Evolutionary conservation across 441 rosid species (phyloP).

Genomic region (Geranium incanum): DNA sequence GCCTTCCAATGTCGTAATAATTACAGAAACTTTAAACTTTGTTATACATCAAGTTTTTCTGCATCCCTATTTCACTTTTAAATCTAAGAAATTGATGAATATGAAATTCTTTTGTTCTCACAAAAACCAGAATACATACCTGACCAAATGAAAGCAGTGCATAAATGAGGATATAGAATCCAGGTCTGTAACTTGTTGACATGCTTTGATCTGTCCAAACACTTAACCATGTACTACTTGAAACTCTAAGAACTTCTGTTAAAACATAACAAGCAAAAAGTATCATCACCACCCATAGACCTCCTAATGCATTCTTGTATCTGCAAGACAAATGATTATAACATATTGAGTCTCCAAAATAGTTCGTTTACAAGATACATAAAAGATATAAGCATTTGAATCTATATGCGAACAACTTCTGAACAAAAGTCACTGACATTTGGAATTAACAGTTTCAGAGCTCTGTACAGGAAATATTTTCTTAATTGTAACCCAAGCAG

Average conservation of each 20-base stretch:
- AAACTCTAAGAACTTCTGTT: constrained; percentile 79
- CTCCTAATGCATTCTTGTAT: constrained; percentile 95
- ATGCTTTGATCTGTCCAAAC: constrained; percentile 82
- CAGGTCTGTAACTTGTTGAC: constrained; percentile 49
- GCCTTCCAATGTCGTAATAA: neutral
- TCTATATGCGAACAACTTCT: neutral
- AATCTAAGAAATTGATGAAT: too few relatives aligned
- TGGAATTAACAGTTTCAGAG: neutral
- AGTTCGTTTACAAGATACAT: neutral
- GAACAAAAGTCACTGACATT: neutral
- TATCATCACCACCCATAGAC: constrained; percentile 74
- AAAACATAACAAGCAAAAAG: constrained; percentile 67
- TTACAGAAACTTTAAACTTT: neutral
- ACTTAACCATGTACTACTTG: constrained; percentile 99
- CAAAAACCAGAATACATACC: constrained; percentile 39
- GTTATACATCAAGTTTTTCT: too few relatives aligned
- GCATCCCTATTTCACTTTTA: too few relatives aligned
- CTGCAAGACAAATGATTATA: constrained; percentile 32
- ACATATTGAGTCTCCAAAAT: constrained; percentile 6
- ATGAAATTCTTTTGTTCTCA: neutral
- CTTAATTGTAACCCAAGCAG: neutral
- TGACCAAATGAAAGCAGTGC: constrained; percentile 73
- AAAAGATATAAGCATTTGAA: neutral
- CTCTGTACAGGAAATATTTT: neutral
- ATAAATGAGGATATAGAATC: constrained; percentile 67